Evolutionary conservation across 257 asterid genomes (phyloP), one percentile per base, ranked within the genome.

Genomic region (Hygrophila difformis): DNA sequence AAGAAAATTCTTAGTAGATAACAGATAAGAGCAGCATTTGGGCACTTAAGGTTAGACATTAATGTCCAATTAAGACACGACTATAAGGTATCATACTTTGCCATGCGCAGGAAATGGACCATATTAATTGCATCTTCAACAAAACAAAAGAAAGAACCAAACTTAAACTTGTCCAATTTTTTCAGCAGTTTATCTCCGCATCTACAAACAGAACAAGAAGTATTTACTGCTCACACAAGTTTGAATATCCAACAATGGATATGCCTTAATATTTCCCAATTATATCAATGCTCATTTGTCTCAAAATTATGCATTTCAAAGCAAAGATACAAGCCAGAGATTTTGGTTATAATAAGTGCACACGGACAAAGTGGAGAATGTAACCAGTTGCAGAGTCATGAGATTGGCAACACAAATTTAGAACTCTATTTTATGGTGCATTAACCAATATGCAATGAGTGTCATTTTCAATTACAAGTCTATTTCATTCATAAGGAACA

Each of bases 401-500:
- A 33, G 10, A 2, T 9, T 33, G 37, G 12, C 37, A 33, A 33
- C 10, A 33, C 6, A 33, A 9, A 10, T 10, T 5, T 33, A 33
- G 6, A 33, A 33, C 6, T 12, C 10, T 4, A 5, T 33, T 10
- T 33, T 33, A 1, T 33, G 8, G 14, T 44, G 48, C 35, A 36
- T 42, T 6, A 44, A 44, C 19, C 52, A 37, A 17, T 14, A 18
- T 21, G 2, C 21, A 22, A 37, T 15, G 12, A 33, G 0, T 10
- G 2, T 33, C 37, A 33, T 33, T 5, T 10, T 12, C n/a, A n/a
- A n/a, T n/a, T n/a, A n/a, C n/a, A n/a, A n/a, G n/a, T n/a, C n/a
- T n/a, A n/a, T n/a, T n/a, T n/a, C n/a, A 12, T 22, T 47, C 28
- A 15, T 10, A 46, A 47, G 15, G 43, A 44, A 49, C 50, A 23